These are phyloP conservation scores for Microdochium bolleyi DNA, from an alignment of 2,329 filamentous ascomycete species.

Conservation along the genomic window DNA sequence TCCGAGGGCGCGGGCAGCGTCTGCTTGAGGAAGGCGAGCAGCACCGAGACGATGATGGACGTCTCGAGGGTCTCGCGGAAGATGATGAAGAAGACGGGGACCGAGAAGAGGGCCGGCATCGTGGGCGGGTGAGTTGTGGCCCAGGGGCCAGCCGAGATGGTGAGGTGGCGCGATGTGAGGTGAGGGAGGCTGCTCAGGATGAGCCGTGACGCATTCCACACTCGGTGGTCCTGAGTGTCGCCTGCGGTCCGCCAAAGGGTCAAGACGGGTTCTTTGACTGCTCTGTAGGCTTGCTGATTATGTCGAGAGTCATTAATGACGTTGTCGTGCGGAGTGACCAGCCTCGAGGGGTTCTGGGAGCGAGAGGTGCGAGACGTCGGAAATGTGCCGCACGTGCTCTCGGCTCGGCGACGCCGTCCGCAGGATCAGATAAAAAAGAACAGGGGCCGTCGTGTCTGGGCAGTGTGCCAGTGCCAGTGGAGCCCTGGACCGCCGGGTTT, in stretches of 20 bases:
- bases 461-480: too few species aligned
- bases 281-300: background rate
- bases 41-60: slow-evolving; percentile 77
- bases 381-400: background rate
- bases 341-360: too few species aligned
- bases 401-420: background rate
- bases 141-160: background rate
- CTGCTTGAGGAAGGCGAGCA: slow-evolving; percentile 79
- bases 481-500: background rate
- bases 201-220: too few species aligned
- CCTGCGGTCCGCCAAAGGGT: too few species aligned
- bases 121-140: background rate
- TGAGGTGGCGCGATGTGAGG: too few species aligned
- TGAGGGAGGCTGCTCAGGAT: too few species aligned
- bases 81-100: slow-evolving; percentile 72
- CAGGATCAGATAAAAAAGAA: background rate
- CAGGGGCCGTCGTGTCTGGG: background rate
- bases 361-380: background rate
- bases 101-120: slow-evolving; percentile 15
- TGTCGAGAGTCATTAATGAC: background rate
- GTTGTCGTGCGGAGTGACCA: too few species aligned
- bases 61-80: slow-evolving; percentile 82
- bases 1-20: slow-evolving; percentile 37
- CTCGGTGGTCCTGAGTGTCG: too few species aligned
- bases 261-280: too few species aligned